A percentile compares a stretch with the other conserved stretches of the same genome.
Evolutionary conservation across 495 filamentous ascomycete genomes (phyloP).

Genomic region (Symbiotaphrina buchneri): DNA sequence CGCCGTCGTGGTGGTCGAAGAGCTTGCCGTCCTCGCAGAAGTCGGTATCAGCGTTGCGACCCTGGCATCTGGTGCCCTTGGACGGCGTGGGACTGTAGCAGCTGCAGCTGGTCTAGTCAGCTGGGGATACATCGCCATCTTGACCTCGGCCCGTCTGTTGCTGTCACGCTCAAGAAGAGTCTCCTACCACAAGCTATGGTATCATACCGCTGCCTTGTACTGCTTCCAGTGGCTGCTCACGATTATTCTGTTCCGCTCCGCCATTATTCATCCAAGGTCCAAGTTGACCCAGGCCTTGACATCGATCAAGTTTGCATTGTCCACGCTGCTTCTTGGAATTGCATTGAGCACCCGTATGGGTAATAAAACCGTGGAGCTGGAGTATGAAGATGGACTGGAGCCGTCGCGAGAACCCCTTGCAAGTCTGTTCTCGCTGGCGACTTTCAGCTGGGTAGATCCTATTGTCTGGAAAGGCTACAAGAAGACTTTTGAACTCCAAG

Average conservation of each 20-base stretch:
- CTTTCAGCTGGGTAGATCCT: slow-evolving; percentile 77
- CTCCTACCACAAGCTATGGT: slow-evolving; percentile 59
- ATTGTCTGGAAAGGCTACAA: slow-evolving; percentile 83
- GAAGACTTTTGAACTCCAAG: slow-evolving; percentile 55
- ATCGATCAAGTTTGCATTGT: slow-evolving; percentile 48
- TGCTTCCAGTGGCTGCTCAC: slow-evolving; percentile 59
- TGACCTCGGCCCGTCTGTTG: slow-evolving; percentile 50
- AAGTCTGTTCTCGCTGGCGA: slow-evolving; percentile 68
- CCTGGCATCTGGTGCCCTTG: slow-evolving; percentile 29
- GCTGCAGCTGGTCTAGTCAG: slow-evolving; percentile 38
- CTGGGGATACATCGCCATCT: slow-evolving; percentile 65
- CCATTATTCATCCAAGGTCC: slow-evolving; percentile 56
- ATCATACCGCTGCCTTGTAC: slow-evolving; percentile 82
- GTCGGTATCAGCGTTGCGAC: slow-evolving; percentile 41
- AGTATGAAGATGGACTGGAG: slow-evolving; percentile 68
- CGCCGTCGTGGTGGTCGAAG: slow-evolving; percentile 45
- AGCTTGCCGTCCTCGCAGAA: slow-evolving; percentile 39
- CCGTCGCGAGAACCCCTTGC: slow-evolving; percentile 70
- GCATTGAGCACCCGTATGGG: slow-evolving; percentile 69
- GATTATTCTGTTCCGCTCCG: slow-evolving; percentile 60
- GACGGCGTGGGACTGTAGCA: slow-evolving; percentile 30
- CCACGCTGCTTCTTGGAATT: slow-evolving; percentile 48
- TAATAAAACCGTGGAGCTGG: slow-evolving; percentile 69
- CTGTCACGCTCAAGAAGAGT: slow-evolving; percentile 40
- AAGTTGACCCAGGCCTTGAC: slow-evolving; percentile 32